Base-by-base conservation (phyloP, 192 early-diverging fungal species). In the Coemansia sp. region DNA sequence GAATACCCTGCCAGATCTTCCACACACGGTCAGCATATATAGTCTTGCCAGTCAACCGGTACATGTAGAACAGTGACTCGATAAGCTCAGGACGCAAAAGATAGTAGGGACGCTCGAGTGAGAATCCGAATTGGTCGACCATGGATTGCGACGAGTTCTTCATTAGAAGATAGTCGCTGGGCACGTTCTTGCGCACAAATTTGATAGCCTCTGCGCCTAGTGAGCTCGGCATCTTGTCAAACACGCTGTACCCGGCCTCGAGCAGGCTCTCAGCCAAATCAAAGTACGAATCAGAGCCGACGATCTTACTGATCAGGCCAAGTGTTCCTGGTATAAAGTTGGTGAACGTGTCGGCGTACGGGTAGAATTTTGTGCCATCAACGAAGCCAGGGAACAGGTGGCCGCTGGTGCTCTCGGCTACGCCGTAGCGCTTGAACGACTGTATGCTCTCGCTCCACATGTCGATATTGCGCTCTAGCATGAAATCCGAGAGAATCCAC, bases 81-180 rank as follows among this genome's bases (percentile, higher is more conserved):
- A 93, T 63, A 0, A 89, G 88, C 86, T 93, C 92, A 5, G 82
- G 96, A 57, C 96, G 83, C 62, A 98, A 85, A 62, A 93, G 76
- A 78, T 95, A 82, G 67, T 72, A 78, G 19, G 70, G 78, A 4
- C 75, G 72, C 46, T 75, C 66, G 38, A 75, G 72, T 17, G 63
- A 40, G 23, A 83, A 62, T 26, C 72, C 80, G 44, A 68, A 77
- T 59, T 63, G 37, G 61, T 71, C 67, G 19, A 77, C 67, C 67
- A 75, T 59, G 7, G 46, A 33, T 40, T 44, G 50, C 11, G 64
- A 35, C 50, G 19, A 26, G 13, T 47, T 43, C 10, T 55, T 58
- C 32, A 62, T 49, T 19, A 71, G 42, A 11, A 61, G 40, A 52
- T 73, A 76, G 55, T 85, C 78, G 66, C 64, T 72, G 47, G 68